A percentile compares a stretch with the other conserved stretches of the same genome.
Evolutionary conservation across 148 eudicot species (phyloP).

Genomic region (Drosera capensis): DNA sequence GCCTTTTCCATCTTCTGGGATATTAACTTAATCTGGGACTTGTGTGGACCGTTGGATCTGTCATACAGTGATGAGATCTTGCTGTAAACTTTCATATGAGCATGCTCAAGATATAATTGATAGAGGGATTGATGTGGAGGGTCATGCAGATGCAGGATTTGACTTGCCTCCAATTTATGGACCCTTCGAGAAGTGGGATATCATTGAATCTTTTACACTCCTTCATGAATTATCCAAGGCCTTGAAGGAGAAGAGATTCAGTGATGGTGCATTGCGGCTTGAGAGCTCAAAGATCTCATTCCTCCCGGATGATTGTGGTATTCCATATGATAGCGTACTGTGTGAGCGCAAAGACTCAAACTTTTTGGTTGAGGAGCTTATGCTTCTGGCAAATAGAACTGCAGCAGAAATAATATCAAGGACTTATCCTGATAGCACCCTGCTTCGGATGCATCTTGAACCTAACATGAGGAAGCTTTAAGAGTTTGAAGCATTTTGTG

Average conservation of each 20-base stretch:
- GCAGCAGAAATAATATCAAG: conserved; percentile 73
- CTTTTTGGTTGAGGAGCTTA: conserved; percentile 76
- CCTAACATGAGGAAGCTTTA: conserved; percentile 64
- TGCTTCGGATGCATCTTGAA: conserved; percentile 82
- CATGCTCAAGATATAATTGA: conserved; percentile 78
- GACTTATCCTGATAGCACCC: conserved; percentile 60
- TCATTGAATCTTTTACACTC: conserved; percentile 33
- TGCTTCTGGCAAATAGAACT: conserved; percentile 88
- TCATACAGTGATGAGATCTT: conserved; percentile 70
- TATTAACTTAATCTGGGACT: conserved; percentile 39
- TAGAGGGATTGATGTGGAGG: conserved; percentile 20
- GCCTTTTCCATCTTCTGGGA: conserved; percentile 89
- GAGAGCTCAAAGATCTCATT: conserved; percentile 56
- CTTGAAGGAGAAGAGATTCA: conserved; percentile 56
- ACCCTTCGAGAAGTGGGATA: conserved; percentile 48
- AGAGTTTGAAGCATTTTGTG: conserved; percentile 67
- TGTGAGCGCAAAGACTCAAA: conserved; percentile 49
- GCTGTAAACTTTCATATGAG: conserved; percentile 88
- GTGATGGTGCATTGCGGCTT: conserved; percentile 56
- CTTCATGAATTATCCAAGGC: conserved; percentile 40
- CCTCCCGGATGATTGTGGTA: conserved; percentile 56
- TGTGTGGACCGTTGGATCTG: conserved; percentile 74
- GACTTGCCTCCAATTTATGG: conserved; percentile 46
- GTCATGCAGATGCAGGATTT: conserved; percentile 8
- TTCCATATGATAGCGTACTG: conserved; percentile 46